Conservation (phyloP, 148 eudicot genomes). For the Spergularia marina region DNA sequence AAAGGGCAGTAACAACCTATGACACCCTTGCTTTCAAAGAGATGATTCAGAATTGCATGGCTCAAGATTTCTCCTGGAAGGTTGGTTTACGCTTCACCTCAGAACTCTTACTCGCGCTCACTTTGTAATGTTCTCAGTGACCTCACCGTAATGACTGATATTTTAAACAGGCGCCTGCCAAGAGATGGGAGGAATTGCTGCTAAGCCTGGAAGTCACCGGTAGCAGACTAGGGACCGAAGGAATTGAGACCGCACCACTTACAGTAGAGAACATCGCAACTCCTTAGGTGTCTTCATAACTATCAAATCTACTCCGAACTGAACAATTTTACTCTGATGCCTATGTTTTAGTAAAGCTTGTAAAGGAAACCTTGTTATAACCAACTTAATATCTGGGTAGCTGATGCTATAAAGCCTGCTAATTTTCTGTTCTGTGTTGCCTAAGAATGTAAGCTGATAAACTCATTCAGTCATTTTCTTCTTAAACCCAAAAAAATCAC, state of each 20-base stretch:
- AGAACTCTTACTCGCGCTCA: background rate
- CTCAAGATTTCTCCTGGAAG: slow-evolving; percentile 43
- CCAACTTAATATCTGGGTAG: background rate
- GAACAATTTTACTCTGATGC: background rate
- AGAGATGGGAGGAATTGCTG: slow-evolving; percentile 40
- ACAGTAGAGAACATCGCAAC: slow-evolving; percentile 39
- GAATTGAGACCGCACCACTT: slow-evolving; percentile 32
- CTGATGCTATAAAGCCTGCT: background rate
- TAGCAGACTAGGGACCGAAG: slow-evolving; percentile 25
- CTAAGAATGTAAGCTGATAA: background rate
- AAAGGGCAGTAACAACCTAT: slow-evolving; percentile 26
- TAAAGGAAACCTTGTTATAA: background rate
- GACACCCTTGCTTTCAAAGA: slow-evolving; percentile 28
- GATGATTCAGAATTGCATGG: slow-evolving; percentile 42
- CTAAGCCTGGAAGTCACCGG: slow-evolving; percentile 30
- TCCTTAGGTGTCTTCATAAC: slow-evolving; percentile 14
- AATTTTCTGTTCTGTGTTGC: too few relatives aligned
- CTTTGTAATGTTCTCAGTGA: background rate
- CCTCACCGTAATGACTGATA: background rate
- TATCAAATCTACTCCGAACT: background rate
- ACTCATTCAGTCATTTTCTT: background rate
- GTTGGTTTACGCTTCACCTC: background rate
- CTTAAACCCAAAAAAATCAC: background rate
- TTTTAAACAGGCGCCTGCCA: slow-evolving; percentile 35
- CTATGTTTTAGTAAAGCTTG: background rate